These are phyloP conservation scores for Cicer arietinum DNA, from an alignment of 306 rosid species.

Conservation along the genomic window DNA sequence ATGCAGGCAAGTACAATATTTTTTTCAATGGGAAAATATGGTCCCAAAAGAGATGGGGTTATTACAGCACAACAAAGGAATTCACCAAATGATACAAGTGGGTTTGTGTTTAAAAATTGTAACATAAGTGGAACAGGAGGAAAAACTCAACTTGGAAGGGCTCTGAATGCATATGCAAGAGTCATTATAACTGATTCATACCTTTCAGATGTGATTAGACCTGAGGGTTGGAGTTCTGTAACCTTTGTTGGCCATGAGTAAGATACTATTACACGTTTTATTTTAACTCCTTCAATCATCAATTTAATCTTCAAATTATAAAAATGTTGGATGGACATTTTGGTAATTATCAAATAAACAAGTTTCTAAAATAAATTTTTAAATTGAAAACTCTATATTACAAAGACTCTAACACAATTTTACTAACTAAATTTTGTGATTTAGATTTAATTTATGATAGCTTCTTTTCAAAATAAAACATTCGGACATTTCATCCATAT, in stretches of 20 bases:
- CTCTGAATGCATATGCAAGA: slow-evolving; percentile 43
- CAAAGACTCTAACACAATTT: too few species aligned
- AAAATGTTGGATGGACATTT: too few species aligned
- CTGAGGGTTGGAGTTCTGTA: slow-evolving; percentile 54
- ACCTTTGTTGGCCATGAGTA: slow-evolving; percentile 42
- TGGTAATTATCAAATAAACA: too few species aligned
- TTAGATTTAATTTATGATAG: too few species aligned
- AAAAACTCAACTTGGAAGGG: slow-evolving; percentile 51
- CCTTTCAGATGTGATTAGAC: slow-evolving; percentile 36
- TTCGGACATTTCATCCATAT: too few species aligned
- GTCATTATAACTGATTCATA: slow-evolving; percentile 50
- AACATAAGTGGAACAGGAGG: slow-evolving; percentile 45
- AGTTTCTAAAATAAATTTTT: too few species aligned
- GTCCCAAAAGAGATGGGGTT: slow-evolving; percentile 16
- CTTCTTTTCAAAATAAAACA: too few species aligned
- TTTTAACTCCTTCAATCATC: too few species aligned
- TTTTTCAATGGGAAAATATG: slow-evolving; percentile 26
- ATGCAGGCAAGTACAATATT: slow-evolving; percentile 42
- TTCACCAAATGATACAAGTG: slow-evolving; percentile 31
- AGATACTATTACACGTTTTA: neutral
- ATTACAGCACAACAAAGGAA: slow-evolving; percentile 51
- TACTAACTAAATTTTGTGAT: too few species aligned
- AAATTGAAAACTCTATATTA: too few species aligned
- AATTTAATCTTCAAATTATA: neutral
- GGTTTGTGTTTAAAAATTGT: slow-evolving; percentile 54